Percentiles rank a stretch among this genome's conserved stretches.
Conservation (phyloP, 306 rosid species). For the Rosa lucieae region DNA sequence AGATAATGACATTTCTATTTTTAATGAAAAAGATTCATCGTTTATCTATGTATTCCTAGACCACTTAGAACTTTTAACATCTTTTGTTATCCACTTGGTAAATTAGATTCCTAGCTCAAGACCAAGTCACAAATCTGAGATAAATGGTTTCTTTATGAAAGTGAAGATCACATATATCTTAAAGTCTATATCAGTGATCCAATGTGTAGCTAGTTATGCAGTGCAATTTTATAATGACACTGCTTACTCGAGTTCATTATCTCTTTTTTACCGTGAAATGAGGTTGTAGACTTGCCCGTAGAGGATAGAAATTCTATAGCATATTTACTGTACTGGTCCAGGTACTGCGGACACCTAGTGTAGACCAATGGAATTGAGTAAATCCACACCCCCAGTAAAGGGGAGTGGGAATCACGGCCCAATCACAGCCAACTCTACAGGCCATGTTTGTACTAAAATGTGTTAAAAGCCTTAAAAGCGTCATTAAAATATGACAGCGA, state of each 20-base stretch:
- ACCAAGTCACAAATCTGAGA: not conserved
- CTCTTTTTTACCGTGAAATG: not conserved
- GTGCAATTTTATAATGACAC: not conserved
- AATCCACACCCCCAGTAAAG: constrained; percentile 1
- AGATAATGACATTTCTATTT: no score
- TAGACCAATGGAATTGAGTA: constrained; percentile 14
- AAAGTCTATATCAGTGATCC: not conserved
- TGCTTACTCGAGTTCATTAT: not conserved
- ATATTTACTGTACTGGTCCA: constrained; percentile 7
- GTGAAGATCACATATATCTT: not conserved
- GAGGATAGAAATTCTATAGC: not conserved
- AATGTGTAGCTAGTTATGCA: not conserved
- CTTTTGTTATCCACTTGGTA: not conserved
- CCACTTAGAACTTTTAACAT: not conserved
- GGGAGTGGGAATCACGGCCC: constrained; percentile 53
- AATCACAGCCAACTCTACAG: constrained; percentile 34
- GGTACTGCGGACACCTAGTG: constrained; percentile 32
- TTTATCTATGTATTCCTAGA: not conserved
- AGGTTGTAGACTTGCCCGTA: constrained; percentile 3
- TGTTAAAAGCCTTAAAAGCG: constrained; percentile 19
- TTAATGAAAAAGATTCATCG: not conserved
- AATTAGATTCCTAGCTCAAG: not conserved
- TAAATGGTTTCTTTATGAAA: not conserved
- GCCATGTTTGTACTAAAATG: constrained; percentile 32
- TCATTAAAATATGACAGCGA: constrained; percentile 50